A percentile compares a stretch with the other conserved stretches of the same genome.
phyloP scores from a whole-genome alignment of 108 stramenopile genomes.

The Craspedostauros australis region DNA sequence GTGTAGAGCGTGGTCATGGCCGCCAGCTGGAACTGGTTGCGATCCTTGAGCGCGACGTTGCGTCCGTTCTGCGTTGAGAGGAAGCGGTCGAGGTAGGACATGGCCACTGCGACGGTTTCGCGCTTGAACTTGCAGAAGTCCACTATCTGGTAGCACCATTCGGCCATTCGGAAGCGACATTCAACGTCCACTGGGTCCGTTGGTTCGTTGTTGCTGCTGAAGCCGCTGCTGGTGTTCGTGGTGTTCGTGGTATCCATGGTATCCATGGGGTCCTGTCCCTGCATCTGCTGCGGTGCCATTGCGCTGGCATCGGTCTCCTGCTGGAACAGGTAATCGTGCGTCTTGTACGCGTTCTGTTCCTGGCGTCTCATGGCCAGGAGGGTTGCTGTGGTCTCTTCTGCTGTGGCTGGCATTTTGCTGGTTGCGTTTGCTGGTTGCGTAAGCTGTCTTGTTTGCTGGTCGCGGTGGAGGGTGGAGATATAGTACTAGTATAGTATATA shows the following conservation, averaged over 20 bases:
- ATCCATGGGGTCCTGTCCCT: background rate
- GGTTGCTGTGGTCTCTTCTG: constrained; percentile 14
- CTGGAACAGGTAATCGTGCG: constrained; percentile 16
- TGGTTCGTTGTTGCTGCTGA: too few species aligned
- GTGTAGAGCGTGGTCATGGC: constrained; percentile 54
- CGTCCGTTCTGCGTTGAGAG: constrained; percentile 34
- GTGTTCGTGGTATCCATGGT: constrained; percentile 4
- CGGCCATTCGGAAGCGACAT: constrained; percentile 38
- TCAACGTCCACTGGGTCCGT: constrained; percentile 31
- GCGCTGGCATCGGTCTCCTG: too few species aligned
- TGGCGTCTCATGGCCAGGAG: constrained; percentile 24
- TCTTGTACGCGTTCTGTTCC: constrained; percentile 26
- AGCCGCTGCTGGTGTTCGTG: too few species aligned
- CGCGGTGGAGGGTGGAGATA: too few species aligned
- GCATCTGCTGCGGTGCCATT: background rate
- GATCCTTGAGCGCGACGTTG: constrained; percentile 22
- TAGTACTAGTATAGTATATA: too few species aligned
- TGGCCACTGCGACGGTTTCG: constrained; percentile 49
- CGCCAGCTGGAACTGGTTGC: constrained; percentile 53
- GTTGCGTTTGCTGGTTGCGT: too few species aligned
- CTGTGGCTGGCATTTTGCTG: background rate
- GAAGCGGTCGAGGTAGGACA: constrained; percentile 63
- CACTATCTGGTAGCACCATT: constrained; percentile 55
- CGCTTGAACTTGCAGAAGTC: constrained; percentile 45
- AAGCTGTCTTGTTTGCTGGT: too few species aligned